Base-by-base conservation (phyloP, 257 asterid genomes). In the Nicotiana tabacum region DNA sequence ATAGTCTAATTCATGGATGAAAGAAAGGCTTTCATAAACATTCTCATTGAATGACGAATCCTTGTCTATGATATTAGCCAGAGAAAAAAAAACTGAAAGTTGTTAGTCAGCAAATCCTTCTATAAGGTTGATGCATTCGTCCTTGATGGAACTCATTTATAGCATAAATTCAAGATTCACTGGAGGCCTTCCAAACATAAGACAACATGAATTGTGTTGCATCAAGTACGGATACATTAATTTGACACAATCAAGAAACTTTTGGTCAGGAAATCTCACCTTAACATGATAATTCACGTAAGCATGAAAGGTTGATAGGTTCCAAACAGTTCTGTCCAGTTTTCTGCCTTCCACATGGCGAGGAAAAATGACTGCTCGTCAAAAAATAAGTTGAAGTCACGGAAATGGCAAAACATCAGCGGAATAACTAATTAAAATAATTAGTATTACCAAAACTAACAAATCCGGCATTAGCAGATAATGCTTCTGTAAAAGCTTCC, bases 311-410 rank as follows among this genome's bases (percentile, higher is more conserved):
- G 98, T 96, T 62, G 94, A 92, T 84, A 94, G 87, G 89, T 92
- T 93, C 99, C 99, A 94, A 80, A 92, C 98, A 56, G 97, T 92
- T 91, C 90, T 96, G 90, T 96, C 99, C 87, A 96, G 90, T 89
- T 92, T 96, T 89, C 91, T 92, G 83, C 97, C 98, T 77, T 96
- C 97, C 87, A 96, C 98, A 21, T 96, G 99, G 58, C 95, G 97
- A 67, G 99, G 94, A 84, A 88, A 90, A 88, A 96, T 92, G 77
- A 96, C 98, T 94, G 94, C 84, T 58, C 55, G 76, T 35, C 82
- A 46, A 79, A 62, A 81, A 58, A 81, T 82, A 39, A 84, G 32
- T 62, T 80, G 77, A 27, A 32, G 80, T 65, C 80, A 80, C 16
- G 30, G 62, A 66, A 86, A 72, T 24, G 58, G 78, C 69, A 67